Conservation (phyloP, 352 stramenopile genomes). For the Pythium brassicae region DNA sequence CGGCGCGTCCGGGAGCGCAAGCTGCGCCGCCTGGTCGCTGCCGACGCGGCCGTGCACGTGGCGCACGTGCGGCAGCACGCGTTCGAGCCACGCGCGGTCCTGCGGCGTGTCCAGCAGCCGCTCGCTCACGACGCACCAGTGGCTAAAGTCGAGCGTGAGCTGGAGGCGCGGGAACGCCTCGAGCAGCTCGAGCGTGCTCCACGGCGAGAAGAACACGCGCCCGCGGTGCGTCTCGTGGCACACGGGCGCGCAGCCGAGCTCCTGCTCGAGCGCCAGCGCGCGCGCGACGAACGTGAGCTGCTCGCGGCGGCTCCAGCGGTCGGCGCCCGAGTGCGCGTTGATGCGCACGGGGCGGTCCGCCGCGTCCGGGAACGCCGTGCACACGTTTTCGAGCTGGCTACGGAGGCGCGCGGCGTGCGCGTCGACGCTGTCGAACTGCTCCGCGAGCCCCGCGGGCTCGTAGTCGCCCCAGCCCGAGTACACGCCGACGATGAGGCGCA, state of each 20-base stretch:
- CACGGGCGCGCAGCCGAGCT: slow-evolving; percentile 27
- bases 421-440: slow-evolving; percentile 54
- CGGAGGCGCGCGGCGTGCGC: slow-evolving; percentile 36
- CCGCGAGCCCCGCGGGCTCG: slow-evolving; percentile 34
- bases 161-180: slow-evolving; percentile 56
- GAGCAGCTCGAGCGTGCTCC: slow-evolving; percentile 51
- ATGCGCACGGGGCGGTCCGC: slow-evolving; percentile 30
- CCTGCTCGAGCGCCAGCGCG: slow-evolving; percentile 36
- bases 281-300: slow-evolving; percentile 49
- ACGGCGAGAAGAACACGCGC: slow-evolving; percentile 70
- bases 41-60: slow-evolving; percentile 66
- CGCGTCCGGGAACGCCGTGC: slow-evolving; percentile 20
- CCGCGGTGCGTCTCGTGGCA: slow-evolving; percentile 65
- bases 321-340: slow-evolving; percentile 59
- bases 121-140: slow-evolving; percentile 61
- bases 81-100: slow-evolving; percentile 38
- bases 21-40: slow-evolving; percentile 41
- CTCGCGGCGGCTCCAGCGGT: slow-evolving; percentile 42
- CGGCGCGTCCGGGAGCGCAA: slow-evolving; percentile 34
- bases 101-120: slow-evolving; percentile 40
- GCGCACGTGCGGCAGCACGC: slow-evolving; percentile 48
- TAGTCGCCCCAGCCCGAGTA: slow-evolving; percentile 77
- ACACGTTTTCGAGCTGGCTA: slow-evolving; percentile 25
- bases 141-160: slow-evolving; percentile 67
- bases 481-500: slow-evolving; percentile 60